Percentiles rank a stretch among this genome's conserved stretches.
phyloP scores from a whole-genome alignment of 208 protist species.

The Leishmania arabica region DNA sequence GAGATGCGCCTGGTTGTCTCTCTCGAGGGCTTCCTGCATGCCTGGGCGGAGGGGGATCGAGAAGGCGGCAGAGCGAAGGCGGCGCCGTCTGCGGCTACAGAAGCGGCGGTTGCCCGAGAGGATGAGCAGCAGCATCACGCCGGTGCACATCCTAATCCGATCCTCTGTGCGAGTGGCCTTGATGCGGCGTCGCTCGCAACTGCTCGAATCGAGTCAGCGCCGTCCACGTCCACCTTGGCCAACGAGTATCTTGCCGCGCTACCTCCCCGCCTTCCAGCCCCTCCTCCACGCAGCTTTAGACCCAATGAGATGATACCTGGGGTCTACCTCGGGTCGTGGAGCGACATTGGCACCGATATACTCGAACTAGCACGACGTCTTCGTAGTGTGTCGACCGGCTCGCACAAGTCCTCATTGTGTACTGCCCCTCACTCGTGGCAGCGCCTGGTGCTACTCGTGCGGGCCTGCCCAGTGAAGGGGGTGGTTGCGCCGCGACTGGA shows the following conservation, averaged over 20 bases:
- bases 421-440: constrained; percentile 10
- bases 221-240: not conserved
- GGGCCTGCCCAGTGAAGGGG: constrained; percentile 30
- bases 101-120: not conserved
- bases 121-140: not conserved
- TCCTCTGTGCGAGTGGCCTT: not conserved
- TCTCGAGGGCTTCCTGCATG: constrained; percentile 15
- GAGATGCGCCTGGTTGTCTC: constrained; percentile 9
- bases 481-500: constrained; percentile 19
- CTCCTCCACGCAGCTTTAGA: constrained; percentile 41
- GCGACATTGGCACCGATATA: constrained; percentile 41
- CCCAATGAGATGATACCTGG: constrained; percentile 60
- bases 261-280: constrained; percentile 15
- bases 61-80: not conserved
- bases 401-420: not conserved
- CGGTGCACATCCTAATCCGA: not conserved
- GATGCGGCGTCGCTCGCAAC: not conserved
- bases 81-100: not conserved
- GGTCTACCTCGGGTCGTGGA: constrained; percentile 56
- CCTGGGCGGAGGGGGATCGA: constrained; percentile 18
- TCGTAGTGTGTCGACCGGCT: not conserved
- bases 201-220: not conserved
- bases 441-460: constrained; percentile 38
- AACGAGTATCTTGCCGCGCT: constrained; percentile 1
- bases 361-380: constrained; percentile 26